Evolutionary conservation across 2,329 filamentous ascomycete genomes (phyloP), one percentile per base, ranked within the genome.

Genomic region (Neofusicoccum parvum): DNA sequence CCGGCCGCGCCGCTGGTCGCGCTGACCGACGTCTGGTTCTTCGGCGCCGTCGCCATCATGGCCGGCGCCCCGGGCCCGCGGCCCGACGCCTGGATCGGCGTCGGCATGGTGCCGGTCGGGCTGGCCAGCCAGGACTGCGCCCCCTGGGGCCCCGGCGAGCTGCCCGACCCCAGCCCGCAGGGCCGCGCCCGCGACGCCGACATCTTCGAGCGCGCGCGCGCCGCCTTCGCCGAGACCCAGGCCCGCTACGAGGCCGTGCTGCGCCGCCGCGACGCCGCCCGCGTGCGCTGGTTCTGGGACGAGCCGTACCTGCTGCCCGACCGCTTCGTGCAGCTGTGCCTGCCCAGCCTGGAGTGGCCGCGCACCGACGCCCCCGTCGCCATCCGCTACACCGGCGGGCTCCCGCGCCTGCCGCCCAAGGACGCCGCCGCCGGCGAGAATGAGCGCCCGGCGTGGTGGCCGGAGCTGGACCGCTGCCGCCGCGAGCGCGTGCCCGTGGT

Each of bases 321-420:
- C 67, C 70, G 65, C 64, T 75, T 71, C 67, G 69, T 72, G 70
- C 78, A 74, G 65, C 68, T 79, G 64, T 77, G 77, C 50, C 68
- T 72, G 27, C 78, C 78, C 1, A 72, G 71, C 9, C 71, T 78
- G 9, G 78, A 80, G 65, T 79, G 76, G 60, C 72, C 71, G 1
- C 69, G 77, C 2, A 72, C 68, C 37, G 78, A 80, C 65, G 67
- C 80, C 3, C 76, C 79, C 7, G 65, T 75, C 0, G 75, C 76
- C 14, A 71, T 85, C 32, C 75, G 77, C 6, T 85, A 80, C 64
- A 75, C 78, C 23, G 84, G 84, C 2, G 78, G 2, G 11, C 76
- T 62, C 70, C 74, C 39, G 27, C 27, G 27, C 27, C 27, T 32
- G 27, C 27, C 27, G 27, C 5, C 5, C 27, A 5, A 5, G 27